Evolutionary conservation across 495 filamentous ascomycete genomes (phyloP).

Genomic region (Xylaria venustula): DNA sequence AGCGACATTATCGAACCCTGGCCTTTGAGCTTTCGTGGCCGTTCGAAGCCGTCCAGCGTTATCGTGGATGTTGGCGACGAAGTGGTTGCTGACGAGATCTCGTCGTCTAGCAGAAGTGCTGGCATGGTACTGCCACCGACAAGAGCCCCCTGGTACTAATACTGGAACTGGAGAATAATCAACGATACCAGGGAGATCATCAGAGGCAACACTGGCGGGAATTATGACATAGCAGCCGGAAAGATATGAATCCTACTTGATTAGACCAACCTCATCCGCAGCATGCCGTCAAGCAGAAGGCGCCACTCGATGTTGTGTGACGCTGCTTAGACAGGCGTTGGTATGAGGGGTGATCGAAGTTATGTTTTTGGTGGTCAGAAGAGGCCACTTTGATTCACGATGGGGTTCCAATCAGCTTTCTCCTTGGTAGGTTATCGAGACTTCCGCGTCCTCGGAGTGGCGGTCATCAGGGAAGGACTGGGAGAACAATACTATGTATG

Average conservation of each 20-base stretch:
- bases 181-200: neutral
- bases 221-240: neutral
- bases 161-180: neutral
- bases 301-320: neutral
- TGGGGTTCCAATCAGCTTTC: neutral
- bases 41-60: slow-evolving; percentile 25
- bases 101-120: slow-evolving; percentile 19
- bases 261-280: slow-evolving; percentile 6
- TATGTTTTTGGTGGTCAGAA: neutral
- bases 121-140: slow-evolving; percentile 12
- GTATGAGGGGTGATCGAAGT: too few species aligned
- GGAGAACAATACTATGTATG: too few species aligned
- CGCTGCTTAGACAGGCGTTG: slow-evolving; percentile 6
- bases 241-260: slow-evolving; percentile 4
- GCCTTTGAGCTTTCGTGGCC: slow-evolving; percentile 36
- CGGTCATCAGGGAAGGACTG: neutral
- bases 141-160: neutral
- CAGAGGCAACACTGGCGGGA: neutral
- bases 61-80: slow-evolving; percentile 25
- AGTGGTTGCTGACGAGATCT: slow-evolving; percentile 20
- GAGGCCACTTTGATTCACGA: too few species aligned
- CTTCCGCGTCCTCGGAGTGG: neutral
- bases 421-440: neutral
- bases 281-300: slow-evolving; percentile 1
- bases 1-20: slow-evolving; percentile 44